phyloP scores from a whole-genome alignment of 768 basidiomycete genomes.

The Gymnopilus junonius region DNA sequence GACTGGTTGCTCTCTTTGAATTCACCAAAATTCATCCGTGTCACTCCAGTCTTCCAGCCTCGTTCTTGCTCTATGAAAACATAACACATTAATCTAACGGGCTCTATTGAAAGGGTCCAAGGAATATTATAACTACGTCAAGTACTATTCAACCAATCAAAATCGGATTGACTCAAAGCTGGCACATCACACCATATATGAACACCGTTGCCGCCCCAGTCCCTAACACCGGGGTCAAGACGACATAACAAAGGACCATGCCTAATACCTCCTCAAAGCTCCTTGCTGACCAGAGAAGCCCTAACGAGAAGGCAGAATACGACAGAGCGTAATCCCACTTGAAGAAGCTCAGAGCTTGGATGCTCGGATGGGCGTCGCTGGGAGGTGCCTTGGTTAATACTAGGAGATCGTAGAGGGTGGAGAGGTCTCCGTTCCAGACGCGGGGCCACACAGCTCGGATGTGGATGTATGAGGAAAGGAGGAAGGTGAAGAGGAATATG shows the following conservation, averaged over 20 bases:
- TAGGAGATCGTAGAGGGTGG: neutral
- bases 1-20: no score
- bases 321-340: slow-evolving; percentile 10
- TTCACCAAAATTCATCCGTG: no score
- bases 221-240: neutral
- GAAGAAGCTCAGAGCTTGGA: slow-evolving; percentile 8
- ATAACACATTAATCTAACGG: no score
- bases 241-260: neutral
- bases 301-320: neutral
- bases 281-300: neutral
- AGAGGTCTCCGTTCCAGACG: neutral
- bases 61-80: no score
- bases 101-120: no score
- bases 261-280: neutral
- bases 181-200: neutral
- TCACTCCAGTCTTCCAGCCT: no score
- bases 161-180: no score
- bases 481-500: neutral
- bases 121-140: neutral
- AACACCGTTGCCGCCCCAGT: slow-evolving; percentile 1
- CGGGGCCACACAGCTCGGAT: neutral
- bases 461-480: neutral
- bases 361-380: neutral
- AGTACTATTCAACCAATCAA: neutral
- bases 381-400: neutral